Evolutionary conservation across 441 rosid species (phyloP).

Genomic region (Mallotus repandus): DNA sequence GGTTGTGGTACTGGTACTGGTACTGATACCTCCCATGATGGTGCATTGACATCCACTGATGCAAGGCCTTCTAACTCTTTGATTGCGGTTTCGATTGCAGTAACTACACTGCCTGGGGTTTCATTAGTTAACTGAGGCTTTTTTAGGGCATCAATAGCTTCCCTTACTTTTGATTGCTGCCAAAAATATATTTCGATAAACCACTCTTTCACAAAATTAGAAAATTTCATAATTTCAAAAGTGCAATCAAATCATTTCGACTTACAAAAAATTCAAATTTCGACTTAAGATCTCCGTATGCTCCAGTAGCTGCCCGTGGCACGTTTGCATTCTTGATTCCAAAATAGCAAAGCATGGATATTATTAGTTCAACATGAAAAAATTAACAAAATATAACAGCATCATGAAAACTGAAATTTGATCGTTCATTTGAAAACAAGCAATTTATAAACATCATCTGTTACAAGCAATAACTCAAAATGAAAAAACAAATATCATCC

Average conservation of each 20-base stretch:
- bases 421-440: neutral
- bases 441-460: neutral
- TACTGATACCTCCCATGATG: too few relatives aligned
- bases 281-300: slow-evolving; percentile 54
- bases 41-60: slow-evolving; percentile 37
- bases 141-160: slow-evolving; percentile 46
- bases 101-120: slow-evolving; percentile 34
- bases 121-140: slow-evolving; percentile 49
- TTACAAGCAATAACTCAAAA: too few relatives aligned
- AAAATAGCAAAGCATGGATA: slow-evolving; percentile 16
- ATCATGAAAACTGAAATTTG: neutral
- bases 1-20: too few relatives aligned
- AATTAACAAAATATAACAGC: neutral
- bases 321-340: slow-evolving; percentile 29
- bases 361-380: slow-evolving; percentile 1
- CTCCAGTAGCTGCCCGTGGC: slow-evolving; percentile 15
- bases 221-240: neutral
- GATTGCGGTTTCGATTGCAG: too few relatives aligned
- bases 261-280: slow-evolving; percentile 75
- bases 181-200: slow-evolving; percentile 11
- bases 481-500: too few relatives aligned
- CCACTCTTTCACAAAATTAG: neutral
- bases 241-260: neutral
- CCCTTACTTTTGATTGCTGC: slow-evolving; percentile 75
- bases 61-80: slow-evolving; percentile 67